Evolutionary conservation across 2,329 filamentous ascomycete species (phyloP), one percentile per base, ranked within the genome.

Genomic region (Graphilbum ipis-grandicollis): DNA sequence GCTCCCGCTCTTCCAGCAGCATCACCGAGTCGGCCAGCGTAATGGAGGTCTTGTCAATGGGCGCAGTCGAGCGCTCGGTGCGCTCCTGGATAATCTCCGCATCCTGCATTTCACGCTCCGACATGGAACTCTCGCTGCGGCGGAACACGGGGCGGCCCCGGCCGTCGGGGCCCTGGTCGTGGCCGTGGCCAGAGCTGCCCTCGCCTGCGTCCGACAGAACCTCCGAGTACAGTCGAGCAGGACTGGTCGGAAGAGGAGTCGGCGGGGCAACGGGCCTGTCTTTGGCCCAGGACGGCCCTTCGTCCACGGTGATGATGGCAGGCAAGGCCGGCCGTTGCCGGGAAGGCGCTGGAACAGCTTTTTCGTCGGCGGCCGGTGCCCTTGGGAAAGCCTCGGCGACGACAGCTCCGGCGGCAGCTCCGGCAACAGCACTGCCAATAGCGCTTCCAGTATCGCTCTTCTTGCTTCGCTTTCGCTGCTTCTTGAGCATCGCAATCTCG

Each of bases 41-140:
- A 29, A 67, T 56, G 6, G 61, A 59, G 3, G 54, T 58, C 10
- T 22, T 60, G 30, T 57, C 57, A 31, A 67, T 58, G 12, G 67
- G 62, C 9, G 59, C 58, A 10, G 65, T 66, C 13, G 63, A 58
- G 37, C 64, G 57, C 39, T 59, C 58, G 4, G 62, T 56, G 43
- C 63, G 58, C 17, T 67, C 52, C 19, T 60, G 57, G 5, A 63
- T 59, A 12, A 52, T 50, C 38, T 57, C 59, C 29, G 63, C 60
- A 17, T 65, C 56, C 39, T 75, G 57, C 38, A 63, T 50, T 33
- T 62, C 59, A 26, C 57, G 55, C 43, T 71, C 65, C 35, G 61
- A 66, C 0, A 62, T 64, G n/a, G 30, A 22, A n/a, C 39, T 28
- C 14, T 28, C 26, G 26, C 6, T 13, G 6, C 26, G 26, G 26